Conservation (phyloP, 345 rosid genomes). For the Lumnitzera racemosa region DNA sequence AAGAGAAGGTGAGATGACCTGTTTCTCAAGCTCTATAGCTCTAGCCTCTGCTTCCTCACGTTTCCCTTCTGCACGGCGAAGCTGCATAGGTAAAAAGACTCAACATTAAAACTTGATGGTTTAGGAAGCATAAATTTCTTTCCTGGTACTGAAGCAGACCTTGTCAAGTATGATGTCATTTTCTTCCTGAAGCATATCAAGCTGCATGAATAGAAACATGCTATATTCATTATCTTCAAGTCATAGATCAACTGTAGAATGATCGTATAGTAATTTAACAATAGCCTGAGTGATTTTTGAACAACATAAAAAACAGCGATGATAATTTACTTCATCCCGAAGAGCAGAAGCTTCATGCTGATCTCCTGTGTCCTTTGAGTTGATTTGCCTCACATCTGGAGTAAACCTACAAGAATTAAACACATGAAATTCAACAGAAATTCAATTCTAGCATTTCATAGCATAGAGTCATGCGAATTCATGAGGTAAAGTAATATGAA, state of each 20-base stretch:
- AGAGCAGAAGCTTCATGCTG: slow-evolving; percentile 93
- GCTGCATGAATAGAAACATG: slow-evolving; percentile 35
- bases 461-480: too few relatives aligned
- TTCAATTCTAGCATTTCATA: too few relatives aligned
- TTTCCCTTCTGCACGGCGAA: slow-evolving; percentile 69
- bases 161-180: slow-evolving; percentile 18
- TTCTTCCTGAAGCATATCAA: slow-evolving; percentile 30
- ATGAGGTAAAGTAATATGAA: too few relatives aligned
- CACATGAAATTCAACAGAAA: neutral
- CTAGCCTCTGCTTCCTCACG: slow-evolving; percentile 86
- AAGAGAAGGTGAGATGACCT: slow-evolving; percentile 28
- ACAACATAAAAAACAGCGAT: slow-evolving; percentile 1
- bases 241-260: slow-evolving; percentile 18
- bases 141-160: slow-evolving; percentile 6
- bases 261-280: slow-evolving; percentile 13
- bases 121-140: too few relatives aligned
- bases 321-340: slow-evolving; percentile 77
- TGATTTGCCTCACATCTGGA: slow-evolving; percentile 47
- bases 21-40: slow-evolving; percentile 96
- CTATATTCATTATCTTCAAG: slow-evolving; percentile 17
- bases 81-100: slow-evolving; percentile 34
- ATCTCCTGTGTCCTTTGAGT: slow-evolving; percentile 56
- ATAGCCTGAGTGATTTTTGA: slow-evolving; percentile 1
- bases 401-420: slow-evolving; percentile 44
- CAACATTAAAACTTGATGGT: too few relatives aligned